These are phyloP conservation scores for Diaporthe amygdali DNA, from an alignment of 2,329 filamentous ascomycete genomes.

Conservation along the genomic window DNA sequence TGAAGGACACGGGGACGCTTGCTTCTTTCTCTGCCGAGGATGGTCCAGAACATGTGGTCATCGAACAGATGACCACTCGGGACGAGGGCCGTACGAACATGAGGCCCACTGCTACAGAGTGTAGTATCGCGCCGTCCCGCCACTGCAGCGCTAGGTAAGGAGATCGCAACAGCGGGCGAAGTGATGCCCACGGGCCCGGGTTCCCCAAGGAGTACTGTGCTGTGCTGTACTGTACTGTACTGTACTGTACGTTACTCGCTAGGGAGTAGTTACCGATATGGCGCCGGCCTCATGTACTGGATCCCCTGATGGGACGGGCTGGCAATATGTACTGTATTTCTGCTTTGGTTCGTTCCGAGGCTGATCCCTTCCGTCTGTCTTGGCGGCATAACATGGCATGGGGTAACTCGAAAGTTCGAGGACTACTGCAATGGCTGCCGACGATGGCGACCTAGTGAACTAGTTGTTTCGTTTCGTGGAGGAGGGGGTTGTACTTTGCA, in stretches of 20 bases:
- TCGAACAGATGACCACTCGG: background rate
- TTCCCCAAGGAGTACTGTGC: background rate
- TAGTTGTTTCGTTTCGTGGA: background rate
- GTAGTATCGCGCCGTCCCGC: slow-evolving; percentile 11
- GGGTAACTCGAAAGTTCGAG: background rate
- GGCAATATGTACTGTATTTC: background rate
- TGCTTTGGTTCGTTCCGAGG: background rate
- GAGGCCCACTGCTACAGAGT: slow-evolving; percentile 13
- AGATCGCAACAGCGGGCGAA: background rate
- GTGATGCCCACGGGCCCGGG: background rate
- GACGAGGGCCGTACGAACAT: slow-evolving; percentile 3
- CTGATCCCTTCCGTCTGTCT: background rate
- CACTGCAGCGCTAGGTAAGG: slow-evolving; percentile 16
- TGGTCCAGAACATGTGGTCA: slow-evolving; percentile 1
- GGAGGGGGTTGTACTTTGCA: background rate
- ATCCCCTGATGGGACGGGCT: background rate
- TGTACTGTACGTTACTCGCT: background rate
- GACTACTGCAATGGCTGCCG: background rate
- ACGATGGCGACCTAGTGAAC: background rate
- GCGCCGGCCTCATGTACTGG: background rate
- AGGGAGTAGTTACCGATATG: background rate
- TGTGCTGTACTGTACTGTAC: too few relatives aligned
- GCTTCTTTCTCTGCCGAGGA: background rate
- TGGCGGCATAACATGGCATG: background rate
- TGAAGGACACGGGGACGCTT: background rate